These are phyloP conservation scores for Kluyveromyces wickerhamii DNA, from an alignment of 805 yeast species.

Conservation along the genomic window DNA sequence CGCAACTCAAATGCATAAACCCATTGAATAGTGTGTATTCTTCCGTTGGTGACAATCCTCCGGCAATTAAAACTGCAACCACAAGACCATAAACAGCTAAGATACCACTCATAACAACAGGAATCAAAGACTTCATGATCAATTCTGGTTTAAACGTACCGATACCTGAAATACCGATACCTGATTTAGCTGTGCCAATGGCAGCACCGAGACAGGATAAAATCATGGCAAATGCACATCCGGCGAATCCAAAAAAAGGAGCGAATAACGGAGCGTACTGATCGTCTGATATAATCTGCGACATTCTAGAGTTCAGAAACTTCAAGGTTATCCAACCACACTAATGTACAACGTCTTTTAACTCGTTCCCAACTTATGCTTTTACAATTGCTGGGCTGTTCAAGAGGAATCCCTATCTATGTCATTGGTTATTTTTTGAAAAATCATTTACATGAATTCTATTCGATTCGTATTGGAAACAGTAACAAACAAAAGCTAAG, in stretches of 20 bases:
- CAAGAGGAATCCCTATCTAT: no score
- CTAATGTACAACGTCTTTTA: no score
- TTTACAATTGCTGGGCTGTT: no score
- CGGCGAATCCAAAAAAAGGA: slow-evolving; percentile 96
- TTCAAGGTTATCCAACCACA: no score
- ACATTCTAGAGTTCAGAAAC: no score
- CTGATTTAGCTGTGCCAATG: slow-evolving; percentile 96
- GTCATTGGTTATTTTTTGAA: no score
- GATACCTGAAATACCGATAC: slow-evolving; percentile 96
- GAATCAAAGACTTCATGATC: slow-evolving; percentile 91
- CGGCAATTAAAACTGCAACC: slow-evolving; percentile 92
- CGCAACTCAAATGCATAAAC: slow-evolving; percentile 97
- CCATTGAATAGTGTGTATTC: slow-evolving; percentile 87
- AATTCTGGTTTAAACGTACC: slow-evolving; percentile 96
- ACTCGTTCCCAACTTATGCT: no score
- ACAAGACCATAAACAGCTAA: slow-evolving; percentile 94
- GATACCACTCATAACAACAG: slow-evolving; percentile 98
- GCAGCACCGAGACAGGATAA: slow-evolving; percentile 97
- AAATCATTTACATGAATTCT: no score
- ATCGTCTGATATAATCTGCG: slow-evolving; percentile 32
- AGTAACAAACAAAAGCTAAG: no score
- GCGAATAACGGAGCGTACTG: slow-evolving; percentile 88
- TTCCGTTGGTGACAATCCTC: slow-evolving; percentile 70
- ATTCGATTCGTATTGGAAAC: no score
- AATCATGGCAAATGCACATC: slow-evolving; percentile 89